Evolutionary conservation across 129 eudicot genomes (phyloP), one percentile per base, ranked within the genome.

Genomic region (Deinandra increscens): DNA sequence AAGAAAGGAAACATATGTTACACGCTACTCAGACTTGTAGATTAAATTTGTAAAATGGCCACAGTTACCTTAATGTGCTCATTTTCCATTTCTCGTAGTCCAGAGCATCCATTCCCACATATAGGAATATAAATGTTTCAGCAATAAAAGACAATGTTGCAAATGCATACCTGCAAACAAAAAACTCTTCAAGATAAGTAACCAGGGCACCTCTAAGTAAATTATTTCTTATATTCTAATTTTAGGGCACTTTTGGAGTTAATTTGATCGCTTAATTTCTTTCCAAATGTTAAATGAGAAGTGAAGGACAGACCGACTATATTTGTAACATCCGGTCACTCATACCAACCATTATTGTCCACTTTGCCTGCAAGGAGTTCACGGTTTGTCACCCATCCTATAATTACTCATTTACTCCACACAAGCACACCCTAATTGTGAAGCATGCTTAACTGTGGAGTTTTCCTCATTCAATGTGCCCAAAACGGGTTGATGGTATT

Each of bases 41-140:
- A 55, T 36, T 69, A 31, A 43, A 38, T 23, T 15, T 1, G 23
- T 22, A 29, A 10, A 18, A 60, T 43, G 49, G 38, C 13, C 9
- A 53, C 12, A 6, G 26, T 66, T 72, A 92, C 98, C 89, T 77
- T 70, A 86, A 33, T 46, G 53, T 81, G 84, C 91, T 88, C 81
- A 79, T 77, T 75, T 72, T 92, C 98, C 98, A 92, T 70, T 84
- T 88, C 78, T 83, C 85, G 6, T 88, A 82, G 65, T 92, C 98
- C 65, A 92, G 75, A 62, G 91, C 96, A 78, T 87, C 97, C 87
- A 85, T 88, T 42, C 97, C 97, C 83, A 91, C 97, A 61, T 91
- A 91, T 3, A 92, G 81, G 78, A 92, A 92, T 74, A 92, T 92
- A 72, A 88, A 92, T 11, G 96, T 84, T 77, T 92, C 98, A n/a